A percentile compares a stretch with the other conserved stretches of the same genome.
Evolutionary conservation across 345 rosid genomes (phyloP).

Genomic region (Euphorbia tirucalli): DNA sequence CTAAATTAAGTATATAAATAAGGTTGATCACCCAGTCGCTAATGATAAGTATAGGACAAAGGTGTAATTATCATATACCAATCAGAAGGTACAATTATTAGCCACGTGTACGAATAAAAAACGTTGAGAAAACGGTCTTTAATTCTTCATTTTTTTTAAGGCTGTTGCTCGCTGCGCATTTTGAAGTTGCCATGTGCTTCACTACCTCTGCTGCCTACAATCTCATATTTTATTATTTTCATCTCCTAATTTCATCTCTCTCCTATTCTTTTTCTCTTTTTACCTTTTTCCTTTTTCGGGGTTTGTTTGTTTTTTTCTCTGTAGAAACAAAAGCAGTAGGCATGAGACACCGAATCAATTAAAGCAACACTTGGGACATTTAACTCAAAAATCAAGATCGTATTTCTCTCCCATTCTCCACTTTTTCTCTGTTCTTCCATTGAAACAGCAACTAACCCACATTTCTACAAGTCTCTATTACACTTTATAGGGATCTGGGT

Average conservation of each 20-base stretch:
- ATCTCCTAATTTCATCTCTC: too few relatives aligned
- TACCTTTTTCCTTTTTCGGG: not conserved
- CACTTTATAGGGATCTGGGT: conserved; percentile 30
- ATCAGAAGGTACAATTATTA: not conserved
- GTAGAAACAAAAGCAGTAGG: not conserved
- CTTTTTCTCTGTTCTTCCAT: not conserved
- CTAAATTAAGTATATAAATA: too few relatives aligned
- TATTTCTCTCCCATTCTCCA: not conserved
- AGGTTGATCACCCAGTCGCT: too few relatives aligned
- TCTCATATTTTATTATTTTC: too few relatives aligned
- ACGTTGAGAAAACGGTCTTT: not conserved
- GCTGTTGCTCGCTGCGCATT: not conserved
- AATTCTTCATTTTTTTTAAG: not conserved
- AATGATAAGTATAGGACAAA: too few relatives aligned
- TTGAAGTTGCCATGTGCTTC: not conserved
- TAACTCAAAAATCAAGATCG: not conserved
- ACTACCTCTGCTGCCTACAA: not conserved
- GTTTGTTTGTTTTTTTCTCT: not conserved
- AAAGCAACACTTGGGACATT: conserved; percentile 4
- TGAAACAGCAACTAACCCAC: not conserved
- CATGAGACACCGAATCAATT: conserved; percentile 21
- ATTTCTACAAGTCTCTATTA: not conserved
- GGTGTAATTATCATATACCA: not conserved
- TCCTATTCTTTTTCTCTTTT: not conserved
- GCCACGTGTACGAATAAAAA: not conserved